Percentiles rank a stretch among this genome's conserved stretches.
phyloP scores from a whole-genome alignment of 169 alveolate genomes.

The Cyclospora cayetanensis region DNA sequence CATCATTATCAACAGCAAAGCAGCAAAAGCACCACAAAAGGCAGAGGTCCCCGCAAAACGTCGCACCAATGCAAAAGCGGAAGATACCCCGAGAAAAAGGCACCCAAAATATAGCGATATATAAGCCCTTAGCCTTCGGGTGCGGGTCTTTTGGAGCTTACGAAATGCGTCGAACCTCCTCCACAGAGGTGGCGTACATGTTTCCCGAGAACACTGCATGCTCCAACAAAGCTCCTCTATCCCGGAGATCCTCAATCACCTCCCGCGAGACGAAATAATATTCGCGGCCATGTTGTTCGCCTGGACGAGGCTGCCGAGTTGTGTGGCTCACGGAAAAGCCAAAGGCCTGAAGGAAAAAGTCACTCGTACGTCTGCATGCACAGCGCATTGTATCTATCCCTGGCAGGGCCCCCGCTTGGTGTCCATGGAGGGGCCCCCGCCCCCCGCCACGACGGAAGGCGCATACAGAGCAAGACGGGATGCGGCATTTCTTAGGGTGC shows the following conservation, averaged over 20 bases:
- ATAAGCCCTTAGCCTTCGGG: neutral
- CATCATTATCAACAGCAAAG: no score
- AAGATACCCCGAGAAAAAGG: neutral
- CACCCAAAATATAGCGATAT: neutral
- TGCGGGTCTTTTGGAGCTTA: neutral
- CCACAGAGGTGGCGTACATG: conserved; percentile 80
- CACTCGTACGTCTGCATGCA: no score
- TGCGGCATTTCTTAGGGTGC: no score
- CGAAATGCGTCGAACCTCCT: conserved; percentile 73
- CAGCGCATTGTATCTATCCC: no score
- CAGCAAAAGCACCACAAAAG: no score
- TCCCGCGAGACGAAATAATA: conserved; percentile 80
- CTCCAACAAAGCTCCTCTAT: conserved; percentile 76
- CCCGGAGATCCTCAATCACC: conserved; percentile 75
- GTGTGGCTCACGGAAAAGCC: conserved; percentile 82
- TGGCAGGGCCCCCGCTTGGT: no score
- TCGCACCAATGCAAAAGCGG: neutral
- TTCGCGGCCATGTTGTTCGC: conserved; percentile 83
- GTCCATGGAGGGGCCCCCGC: no score
- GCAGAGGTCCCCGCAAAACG: neutral
- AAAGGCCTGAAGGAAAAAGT: conserved; percentile 66
- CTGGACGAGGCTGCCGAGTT: conserved; percentile 81
- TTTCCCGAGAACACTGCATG: conserved; percentile 78
- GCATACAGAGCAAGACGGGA: no score
- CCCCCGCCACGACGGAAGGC: no score